Evolutionary conservation across 176 grass and related monocot species (phyloP).

Genomic region (Cenchrus americanus): DNA sequence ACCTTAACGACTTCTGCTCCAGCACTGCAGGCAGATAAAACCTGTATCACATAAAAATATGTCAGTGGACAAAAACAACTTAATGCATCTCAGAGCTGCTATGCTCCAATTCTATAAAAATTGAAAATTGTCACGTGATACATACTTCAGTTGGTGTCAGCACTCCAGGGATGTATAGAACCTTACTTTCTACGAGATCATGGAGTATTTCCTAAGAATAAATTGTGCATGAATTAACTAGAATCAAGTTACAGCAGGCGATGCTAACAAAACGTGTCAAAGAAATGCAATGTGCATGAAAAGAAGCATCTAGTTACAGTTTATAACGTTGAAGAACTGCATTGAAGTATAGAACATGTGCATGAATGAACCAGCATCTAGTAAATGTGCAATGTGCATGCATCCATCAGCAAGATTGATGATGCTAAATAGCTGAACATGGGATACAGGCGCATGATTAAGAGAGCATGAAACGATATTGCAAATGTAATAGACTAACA

Average conservation of each 20-base stretch:
- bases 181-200: slow-evolving; percentile 55
- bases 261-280: not conserved
- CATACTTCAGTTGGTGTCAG: slow-evolving; percentile 90
- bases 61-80: slow-evolving; percentile 23
- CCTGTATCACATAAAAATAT: slow-evolving; percentile 51
- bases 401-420: not conserved
- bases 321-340: not conserved
- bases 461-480: slow-evolving; percentile 14
- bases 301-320: not conserved
- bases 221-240: slow-evolving; percentile 12
- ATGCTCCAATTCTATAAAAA: slow-evolving; percentile 9
- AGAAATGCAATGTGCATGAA: slow-evolving; percentile 36
- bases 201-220: slow-evolving; percentile 76
- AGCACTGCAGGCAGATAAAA: slow-evolving; percentile 74
- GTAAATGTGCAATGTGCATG: slow-evolving; percentile 31
- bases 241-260: not conserved
- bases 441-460: not conserved
- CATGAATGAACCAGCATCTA: slow-evolving; percentile 7
- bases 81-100: not conserved
- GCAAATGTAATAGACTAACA: too few species aligned
- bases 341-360: not conserved
- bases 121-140: slow-evolving; percentile 32
- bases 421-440: slow-evolving; percentile 10
- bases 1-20: slow-evolving; percentile 86
- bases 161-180: slow-evolving; percentile 91